Conservation (phyloP, 2,329 filamentous ascomycete genomes). For the Paecilomyces niveus region DNA sequence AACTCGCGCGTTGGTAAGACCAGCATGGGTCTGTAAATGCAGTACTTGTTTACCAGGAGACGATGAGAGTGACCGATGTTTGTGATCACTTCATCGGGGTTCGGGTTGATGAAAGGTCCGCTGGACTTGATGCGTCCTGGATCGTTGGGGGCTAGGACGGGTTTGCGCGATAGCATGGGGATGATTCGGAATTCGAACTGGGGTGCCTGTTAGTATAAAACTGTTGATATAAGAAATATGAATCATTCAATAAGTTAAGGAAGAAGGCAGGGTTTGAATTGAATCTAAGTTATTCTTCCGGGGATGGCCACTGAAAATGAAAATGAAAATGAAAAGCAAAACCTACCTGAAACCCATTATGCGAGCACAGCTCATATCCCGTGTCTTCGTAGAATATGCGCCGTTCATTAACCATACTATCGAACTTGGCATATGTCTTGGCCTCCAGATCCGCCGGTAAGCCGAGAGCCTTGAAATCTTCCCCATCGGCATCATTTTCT, state of each 20-base stretch:
- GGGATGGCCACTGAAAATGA: neutral
- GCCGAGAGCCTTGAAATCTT: neutral
- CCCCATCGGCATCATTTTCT: neutral
- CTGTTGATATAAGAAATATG: no score
- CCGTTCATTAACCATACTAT: constrained; percentile 12
- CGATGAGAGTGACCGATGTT: constrained; percentile 12
- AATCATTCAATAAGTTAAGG: no score
- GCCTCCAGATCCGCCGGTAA: constrained; percentile 20
- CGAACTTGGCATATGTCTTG: constrained; percentile 11
- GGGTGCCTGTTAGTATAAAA: neutral
- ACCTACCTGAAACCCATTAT: constrained; percentile 17
- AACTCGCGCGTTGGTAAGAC: constrained; percentile 35
- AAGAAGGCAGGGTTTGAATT: no score
- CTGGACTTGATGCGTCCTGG: constrained; percentile 13
- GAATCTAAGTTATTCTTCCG: no score
- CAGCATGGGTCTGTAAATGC: constrained; percentile 25
- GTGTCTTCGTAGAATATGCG: constrained; percentile 15
- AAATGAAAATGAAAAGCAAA: neutral
- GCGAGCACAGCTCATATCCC: constrained; percentile 11
- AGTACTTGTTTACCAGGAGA: constrained; percentile 19
- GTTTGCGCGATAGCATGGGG: constrained; percentile 15
- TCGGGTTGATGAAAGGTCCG: constrained; percentile 16
- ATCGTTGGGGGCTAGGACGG: constrained; percentile 15
- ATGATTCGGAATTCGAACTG: constrained; percentile 15
- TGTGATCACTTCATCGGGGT: constrained; percentile 14